phyloP scores from a whole-genome alignment of 208 protist species.

The Balamuthia mandrillaris region DNA sequence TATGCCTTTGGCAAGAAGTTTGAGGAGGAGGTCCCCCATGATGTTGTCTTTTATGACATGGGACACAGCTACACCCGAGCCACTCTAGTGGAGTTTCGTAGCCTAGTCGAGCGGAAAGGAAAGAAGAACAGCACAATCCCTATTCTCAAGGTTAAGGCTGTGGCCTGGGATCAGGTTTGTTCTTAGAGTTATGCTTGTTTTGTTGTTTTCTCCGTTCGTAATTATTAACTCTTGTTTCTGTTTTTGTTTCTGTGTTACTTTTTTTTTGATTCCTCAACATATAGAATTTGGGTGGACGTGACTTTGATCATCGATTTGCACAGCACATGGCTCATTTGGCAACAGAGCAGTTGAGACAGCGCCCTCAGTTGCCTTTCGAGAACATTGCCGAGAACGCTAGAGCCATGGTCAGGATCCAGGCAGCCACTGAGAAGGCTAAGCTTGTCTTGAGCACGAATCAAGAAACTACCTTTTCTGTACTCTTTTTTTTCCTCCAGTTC shows the following conservation, averaged over 20 bases:
- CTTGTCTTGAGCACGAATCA: constrained; percentile 84
- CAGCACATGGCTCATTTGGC: constrained; percentile 73
- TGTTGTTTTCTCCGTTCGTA: too few species aligned
- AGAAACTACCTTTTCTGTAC: constrained; percentile 72
- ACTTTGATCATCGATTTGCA: constrained; percentile 84
- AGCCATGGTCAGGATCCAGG: constrained; percentile 74
- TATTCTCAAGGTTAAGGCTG: constrained; percentile 61
- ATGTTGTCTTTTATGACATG: constrained; percentile 61
- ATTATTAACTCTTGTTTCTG: too few species aligned
- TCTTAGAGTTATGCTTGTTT: too few species aligned
- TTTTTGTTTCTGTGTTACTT: too few species aligned
- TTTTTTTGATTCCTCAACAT: too few species aligned
- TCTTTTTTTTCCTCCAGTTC: neutral
- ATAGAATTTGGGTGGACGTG: constrained; percentile 76
- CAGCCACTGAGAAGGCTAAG: constrained; percentile 76
- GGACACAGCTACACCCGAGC: constrained; percentile 39
- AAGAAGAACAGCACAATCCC: constrained; percentile 45
- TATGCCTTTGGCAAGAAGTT: constrained; percentile 45
- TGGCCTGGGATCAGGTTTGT: constrained; percentile 75
- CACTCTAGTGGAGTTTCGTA: constrained; percentile 63
- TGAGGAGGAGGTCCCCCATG: constrained; percentile 35
- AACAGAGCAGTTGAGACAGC: constrained; percentile 51
- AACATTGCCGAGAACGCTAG: constrained; percentile 55
- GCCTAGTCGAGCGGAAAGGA: constrained; percentile 42
- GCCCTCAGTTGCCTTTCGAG: neutral